These are phyloP conservation scores for Tulasnella calospora DNA, from an alignment of 768 basidiomycete genomes.

Conservation along the genomic window DNA sequence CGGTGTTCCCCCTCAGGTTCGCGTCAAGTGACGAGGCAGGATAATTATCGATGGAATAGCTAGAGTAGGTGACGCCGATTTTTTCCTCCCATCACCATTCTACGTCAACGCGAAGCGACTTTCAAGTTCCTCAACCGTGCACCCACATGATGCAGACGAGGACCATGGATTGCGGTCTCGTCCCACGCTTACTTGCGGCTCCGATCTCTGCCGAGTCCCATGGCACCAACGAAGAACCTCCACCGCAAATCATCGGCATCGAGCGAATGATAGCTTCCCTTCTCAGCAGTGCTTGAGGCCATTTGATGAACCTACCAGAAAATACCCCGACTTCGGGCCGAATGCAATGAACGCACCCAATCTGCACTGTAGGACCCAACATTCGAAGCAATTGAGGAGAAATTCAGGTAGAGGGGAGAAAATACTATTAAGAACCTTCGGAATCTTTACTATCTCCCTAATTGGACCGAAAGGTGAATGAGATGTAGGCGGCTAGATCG, in stretches of 20 bases:
- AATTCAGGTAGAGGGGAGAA: neutral
- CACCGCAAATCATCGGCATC: neutral
- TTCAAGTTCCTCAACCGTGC: no score
- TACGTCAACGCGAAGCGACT: no score
- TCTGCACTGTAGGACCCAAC: neutral
- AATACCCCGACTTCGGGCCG: neutral
- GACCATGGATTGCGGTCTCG: no score
- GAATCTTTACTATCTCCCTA: neutral
- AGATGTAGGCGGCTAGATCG: neutral
- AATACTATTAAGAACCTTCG: neutral
- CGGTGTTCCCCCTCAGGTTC: no score
- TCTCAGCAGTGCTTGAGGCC: no score
- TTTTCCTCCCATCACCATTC: no score
- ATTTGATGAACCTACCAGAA: neutral
- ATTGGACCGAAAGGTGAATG: neutral
- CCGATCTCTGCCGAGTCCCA: no score
- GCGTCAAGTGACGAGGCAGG: no score
- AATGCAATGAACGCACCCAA: neutral
- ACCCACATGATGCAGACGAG: no score
- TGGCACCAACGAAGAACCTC: neutral
- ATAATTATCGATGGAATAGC: no score
- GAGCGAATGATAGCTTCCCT: neutral
- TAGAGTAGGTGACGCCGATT: no score
- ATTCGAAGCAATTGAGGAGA: neutral
- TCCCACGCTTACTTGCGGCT: no score